Evolutionary conservation across 495 filamentous ascomycete species (phyloP).

Genomic region (Penicillium silybi): DNA sequence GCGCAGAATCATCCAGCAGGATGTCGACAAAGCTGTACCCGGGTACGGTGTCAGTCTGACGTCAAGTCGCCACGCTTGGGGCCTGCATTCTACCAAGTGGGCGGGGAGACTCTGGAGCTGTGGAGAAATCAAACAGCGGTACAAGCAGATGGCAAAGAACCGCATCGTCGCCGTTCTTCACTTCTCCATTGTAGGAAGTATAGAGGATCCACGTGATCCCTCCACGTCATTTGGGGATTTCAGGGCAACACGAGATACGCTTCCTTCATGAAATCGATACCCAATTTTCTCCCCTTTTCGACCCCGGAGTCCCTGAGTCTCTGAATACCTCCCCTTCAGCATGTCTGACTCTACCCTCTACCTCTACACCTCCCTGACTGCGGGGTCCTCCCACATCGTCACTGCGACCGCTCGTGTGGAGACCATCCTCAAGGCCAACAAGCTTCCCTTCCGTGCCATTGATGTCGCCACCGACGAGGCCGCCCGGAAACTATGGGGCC

Average conservation of each 20-base stretch:
- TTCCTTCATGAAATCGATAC: neutral
- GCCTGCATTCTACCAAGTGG: neutral
- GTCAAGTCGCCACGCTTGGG: conserved; percentile 26
- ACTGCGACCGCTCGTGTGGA: conserved; percentile 93
- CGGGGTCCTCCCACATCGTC: conserved; percentile 94
- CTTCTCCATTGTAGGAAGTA: neutral
- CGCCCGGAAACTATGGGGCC: conserved; percentile 85
- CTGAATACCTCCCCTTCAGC: neutral
- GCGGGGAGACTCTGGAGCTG: conserved; percentile 8
- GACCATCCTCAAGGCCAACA: conserved; percentile 93
- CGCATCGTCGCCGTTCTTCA: neutral
- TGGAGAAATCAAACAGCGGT: neutral
- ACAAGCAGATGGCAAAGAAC: neutral
- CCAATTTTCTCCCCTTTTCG: neutral
- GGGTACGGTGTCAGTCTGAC: conserved; percentile 14
- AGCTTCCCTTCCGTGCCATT: conserved; percentile 84
- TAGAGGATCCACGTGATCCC: conserved; percentile 6
- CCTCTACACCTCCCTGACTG: conserved; percentile 92
- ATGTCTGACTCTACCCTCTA: conserved; percentile 75
- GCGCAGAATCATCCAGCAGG: conserved; percentile 3
- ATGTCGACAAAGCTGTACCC: neutral
- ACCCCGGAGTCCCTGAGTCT: neutral
- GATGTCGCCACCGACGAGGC: conserved; percentile 91
- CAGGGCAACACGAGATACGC: neutral
- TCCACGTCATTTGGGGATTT: conserved; percentile 4